Conservation (phyloP, 768 basidiomycete species). For the Suillus hirtellus region DNA sequence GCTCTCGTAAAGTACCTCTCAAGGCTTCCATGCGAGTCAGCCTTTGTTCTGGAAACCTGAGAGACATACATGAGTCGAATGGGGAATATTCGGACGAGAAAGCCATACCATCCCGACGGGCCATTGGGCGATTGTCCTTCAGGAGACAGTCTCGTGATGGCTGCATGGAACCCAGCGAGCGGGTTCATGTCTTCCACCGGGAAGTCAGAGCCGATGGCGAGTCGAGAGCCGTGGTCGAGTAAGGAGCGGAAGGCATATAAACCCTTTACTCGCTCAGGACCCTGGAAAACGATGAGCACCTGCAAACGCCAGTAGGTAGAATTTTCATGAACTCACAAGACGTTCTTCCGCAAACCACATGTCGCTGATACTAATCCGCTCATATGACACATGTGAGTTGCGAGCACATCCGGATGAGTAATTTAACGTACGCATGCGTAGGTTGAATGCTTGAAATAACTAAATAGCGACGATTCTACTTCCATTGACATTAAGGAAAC, state of each 20-base stretch:
- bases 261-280: constrained; percentile 78
- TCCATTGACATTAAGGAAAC: constrained; percentile 3
- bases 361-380: constrained; percentile 60
- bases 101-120: constrained; percentile 70
- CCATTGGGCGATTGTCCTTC: constrained; percentile 82
- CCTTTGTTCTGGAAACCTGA: constrained; percentile 81
- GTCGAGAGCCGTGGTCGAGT: constrained; percentile 60
- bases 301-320: not conserved
- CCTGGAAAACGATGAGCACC: constrained; percentile 40
- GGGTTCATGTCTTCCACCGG: constrained; percentile 90
- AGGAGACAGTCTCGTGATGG: constrained; percentile 70
- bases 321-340: constrained; percentile 47
- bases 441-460: constrained; percentile 92
- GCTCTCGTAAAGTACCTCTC: constrained; percentile 45
- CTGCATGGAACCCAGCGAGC: constrained; percentile 84
- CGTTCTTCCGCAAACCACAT: constrained; percentile 91
- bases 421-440: constrained; percentile 71
- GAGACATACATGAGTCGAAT: not conserved
- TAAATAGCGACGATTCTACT: constrained; percentile 31
- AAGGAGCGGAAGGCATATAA: constrained; percentile 87
- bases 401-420: not conserved
- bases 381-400: constrained; percentile 3
- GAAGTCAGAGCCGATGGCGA: constrained; percentile 86
- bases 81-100: not conserved
- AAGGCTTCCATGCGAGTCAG: constrained; percentile 77